phyloP scores from a whole-genome alignment of 2,329 filamentous ascomycete species.

The Beauveria bassiana region DNA sequence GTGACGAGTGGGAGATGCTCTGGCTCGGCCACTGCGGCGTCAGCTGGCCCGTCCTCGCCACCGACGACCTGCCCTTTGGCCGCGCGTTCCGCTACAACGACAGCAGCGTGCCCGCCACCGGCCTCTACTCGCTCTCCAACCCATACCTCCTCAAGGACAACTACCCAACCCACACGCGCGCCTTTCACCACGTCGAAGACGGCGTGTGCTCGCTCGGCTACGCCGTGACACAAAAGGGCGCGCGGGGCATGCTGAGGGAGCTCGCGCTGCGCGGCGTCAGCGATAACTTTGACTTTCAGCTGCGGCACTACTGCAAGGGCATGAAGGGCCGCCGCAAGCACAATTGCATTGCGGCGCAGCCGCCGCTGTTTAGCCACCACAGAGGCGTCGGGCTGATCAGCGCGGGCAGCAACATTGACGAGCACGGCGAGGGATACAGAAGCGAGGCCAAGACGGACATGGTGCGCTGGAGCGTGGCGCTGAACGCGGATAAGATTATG shows the following conservation, averaged over 20 bases:
- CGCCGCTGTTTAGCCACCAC: slow-evolving; percentile 37
- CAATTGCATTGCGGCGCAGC: slow-evolving; percentile 32
- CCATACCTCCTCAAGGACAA: slow-evolving; percentile 21
- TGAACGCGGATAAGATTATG: slow-evolving; percentile 8
- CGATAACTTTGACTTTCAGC: slow-evolving; percentile 32
- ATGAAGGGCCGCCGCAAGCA: slow-evolving; percentile 23
- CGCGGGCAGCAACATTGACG: slow-evolving; percentile 27
- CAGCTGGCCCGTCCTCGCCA: slow-evolving; percentile 18
- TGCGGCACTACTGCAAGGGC: slow-evolving; percentile 39
- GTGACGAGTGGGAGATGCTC: slow-evolving; percentile 41
- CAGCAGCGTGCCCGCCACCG: slow-evolving; percentile 23
- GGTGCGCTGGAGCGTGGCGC: slow-evolving; percentile 5
- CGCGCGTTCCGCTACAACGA: slow-evolving; percentile 24
- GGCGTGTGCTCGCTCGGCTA: slow-evolving; percentile 35
- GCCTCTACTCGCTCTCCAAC: slow-evolving; percentile 23
- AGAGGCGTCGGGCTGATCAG: slow-evolving; percentile 27
- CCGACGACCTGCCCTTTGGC: slow-evolving; percentile 17
- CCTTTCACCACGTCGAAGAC: slow-evolving; percentile 31
- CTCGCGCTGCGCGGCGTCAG: slow-evolving; percentile 30
- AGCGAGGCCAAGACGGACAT: slow-evolving; percentile 17
- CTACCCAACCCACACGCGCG: slow-evolving; percentile 32
- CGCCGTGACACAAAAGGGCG: slow-evolving; percentile 33
- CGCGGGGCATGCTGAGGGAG: slow-evolving; percentile 30
- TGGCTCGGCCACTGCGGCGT: slow-evolving; percentile 41
- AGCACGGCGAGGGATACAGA: slow-evolving; percentile 22